Evolutionary conservation across 1,284 basidiomycete species (phyloP).

Genomic region (Rhizoctonia solani): DNA sequence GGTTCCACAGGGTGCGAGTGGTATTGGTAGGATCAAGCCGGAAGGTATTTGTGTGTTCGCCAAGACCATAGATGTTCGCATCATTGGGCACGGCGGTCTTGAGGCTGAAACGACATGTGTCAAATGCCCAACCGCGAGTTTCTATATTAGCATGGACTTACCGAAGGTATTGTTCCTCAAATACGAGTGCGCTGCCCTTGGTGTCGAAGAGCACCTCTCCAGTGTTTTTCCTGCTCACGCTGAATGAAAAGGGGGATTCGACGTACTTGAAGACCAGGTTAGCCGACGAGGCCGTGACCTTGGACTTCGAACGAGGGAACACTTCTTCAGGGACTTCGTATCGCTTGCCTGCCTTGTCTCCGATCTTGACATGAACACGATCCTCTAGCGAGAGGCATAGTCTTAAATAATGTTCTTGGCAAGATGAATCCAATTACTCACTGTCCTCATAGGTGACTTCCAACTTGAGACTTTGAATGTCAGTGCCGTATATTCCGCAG

Average conservation of each 20-base stretch:
- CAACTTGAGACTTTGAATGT: conserved; percentile 65
- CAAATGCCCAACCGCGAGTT: too few relatives aligned
- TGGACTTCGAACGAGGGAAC: conserved; percentile 44
- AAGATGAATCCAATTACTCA: conserved; percentile 43
- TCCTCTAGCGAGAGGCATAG: conserved; percentile 48
- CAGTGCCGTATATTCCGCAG: conserved; percentile 74
- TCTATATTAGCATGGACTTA: too few relatives aligned
- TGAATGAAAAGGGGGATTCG: conserved; percentile 70
- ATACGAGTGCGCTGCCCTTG: conserved; percentile 62
- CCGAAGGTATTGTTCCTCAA: conserved; percentile 78
- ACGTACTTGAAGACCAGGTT: conserved; percentile 65
- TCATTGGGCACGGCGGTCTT: conserved; percentile 49
- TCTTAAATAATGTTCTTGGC: conserved; percentile 13
- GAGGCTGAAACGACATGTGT: not conserved
- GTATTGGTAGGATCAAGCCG: conserved; percentile 63
- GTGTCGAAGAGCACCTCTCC: conserved; percentile 73
- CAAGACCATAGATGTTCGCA: conserved; percentile 78
- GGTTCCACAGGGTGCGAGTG: conserved; percentile 68
- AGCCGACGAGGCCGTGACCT: conserved; percentile 34
- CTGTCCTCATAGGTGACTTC: conserved; percentile 69
- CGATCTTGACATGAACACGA: conserved; percentile 70
- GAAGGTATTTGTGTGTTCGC: conserved; percentile 72
- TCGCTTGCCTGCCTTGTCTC: conserved; percentile 47
- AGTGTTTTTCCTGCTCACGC: conserved; percentile 60
- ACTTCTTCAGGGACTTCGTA: conserved; percentile 49